Conservation (phyloP, 495 filamentous ascomycete genomes). For the Penicillium soppii region DNA sequence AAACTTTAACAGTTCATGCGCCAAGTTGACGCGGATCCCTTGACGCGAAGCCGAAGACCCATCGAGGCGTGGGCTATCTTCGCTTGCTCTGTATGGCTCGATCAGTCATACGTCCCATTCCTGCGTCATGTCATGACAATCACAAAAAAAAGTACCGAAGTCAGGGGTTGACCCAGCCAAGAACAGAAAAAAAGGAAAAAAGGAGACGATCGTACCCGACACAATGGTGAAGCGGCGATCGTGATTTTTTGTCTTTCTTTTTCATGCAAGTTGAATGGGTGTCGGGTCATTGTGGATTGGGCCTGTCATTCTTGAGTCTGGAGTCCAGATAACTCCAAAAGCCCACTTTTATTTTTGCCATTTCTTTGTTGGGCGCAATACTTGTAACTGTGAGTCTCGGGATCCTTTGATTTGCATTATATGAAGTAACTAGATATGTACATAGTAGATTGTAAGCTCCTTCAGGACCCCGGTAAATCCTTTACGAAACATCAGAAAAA, state of each 20-base stretch:
- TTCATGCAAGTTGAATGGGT: conserved; percentile 9
- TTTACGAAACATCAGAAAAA: no score
- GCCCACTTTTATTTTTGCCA: background rate
- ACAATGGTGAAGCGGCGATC: conserved; percentile 23
- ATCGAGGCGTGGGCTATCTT: conserved; percentile 8
- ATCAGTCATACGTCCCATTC: conserved; percentile 12
- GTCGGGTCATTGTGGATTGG: conserved; percentile 5
- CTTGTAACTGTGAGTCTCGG: conserved; percentile 1
- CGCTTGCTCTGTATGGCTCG: conserved; percentile 15
- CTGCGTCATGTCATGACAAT: conserved; percentile 3
- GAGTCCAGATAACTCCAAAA: conserved; percentile 3
- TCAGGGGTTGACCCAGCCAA: conserved; percentile 21
- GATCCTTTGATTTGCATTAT: background rate
- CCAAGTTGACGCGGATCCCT: conserved; percentile 22
- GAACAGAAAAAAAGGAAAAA: conserved; percentile 18
- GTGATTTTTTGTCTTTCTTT: conserved; percentile 10
- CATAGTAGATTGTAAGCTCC: no score
- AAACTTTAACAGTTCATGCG: conserved; percentile 10
- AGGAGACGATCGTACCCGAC: conserved; percentile 24
- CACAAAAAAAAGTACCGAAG: conserved; percentile 8
- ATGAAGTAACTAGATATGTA: background rate
- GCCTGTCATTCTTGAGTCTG: conserved; percentile 3
- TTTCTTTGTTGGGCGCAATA: background rate
- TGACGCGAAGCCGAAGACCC: conserved; percentile 12
- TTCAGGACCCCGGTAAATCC: no score